Conservation (phyloP, 225 moss, liverwort and hornwort genomes). For the Climacium dendroides region DNA sequence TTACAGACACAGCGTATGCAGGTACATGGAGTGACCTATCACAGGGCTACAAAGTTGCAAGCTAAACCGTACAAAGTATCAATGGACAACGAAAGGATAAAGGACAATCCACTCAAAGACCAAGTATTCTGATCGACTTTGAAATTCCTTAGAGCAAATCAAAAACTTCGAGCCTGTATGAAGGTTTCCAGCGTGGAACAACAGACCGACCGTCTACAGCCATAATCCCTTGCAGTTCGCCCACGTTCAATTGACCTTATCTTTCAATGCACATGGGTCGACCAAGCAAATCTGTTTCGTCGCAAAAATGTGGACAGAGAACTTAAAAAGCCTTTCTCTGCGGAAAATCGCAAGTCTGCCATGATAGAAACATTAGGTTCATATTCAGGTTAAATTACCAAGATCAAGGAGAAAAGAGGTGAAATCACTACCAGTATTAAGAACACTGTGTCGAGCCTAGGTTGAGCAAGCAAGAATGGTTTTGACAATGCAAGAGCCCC, state of each 20-base stretch:
- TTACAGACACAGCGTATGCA: neutral
- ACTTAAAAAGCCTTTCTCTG: neutral
- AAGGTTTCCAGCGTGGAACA: neutral
- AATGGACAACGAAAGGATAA: neutral
- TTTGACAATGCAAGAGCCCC: neutral
- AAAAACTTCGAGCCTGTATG: neutral
- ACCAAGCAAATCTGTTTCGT: neutral
- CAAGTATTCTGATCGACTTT: neutral
- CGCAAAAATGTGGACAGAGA: neutral
- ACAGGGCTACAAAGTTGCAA: neutral
- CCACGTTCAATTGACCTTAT: neutral
- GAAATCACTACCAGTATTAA: neutral
- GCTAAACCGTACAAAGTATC: neutral
- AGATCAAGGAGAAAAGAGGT: neutral
- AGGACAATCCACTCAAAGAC: too few relatives aligned
- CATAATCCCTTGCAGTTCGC: neutral
- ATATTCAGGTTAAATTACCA: neutral
- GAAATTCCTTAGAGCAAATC: neutral
- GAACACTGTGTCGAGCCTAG: neutral
- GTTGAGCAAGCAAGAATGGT: neutral
- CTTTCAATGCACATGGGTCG: neutral
- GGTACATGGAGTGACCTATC: neutral
- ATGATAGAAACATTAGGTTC: neutral
- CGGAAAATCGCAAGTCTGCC: neutral
- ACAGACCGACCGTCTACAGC: neutral